Evolutionary conservation across 208 protist species (phyloP), one percentile per base, ranked within the genome.

Genomic region (Crithidia fasciculata): DNA sequence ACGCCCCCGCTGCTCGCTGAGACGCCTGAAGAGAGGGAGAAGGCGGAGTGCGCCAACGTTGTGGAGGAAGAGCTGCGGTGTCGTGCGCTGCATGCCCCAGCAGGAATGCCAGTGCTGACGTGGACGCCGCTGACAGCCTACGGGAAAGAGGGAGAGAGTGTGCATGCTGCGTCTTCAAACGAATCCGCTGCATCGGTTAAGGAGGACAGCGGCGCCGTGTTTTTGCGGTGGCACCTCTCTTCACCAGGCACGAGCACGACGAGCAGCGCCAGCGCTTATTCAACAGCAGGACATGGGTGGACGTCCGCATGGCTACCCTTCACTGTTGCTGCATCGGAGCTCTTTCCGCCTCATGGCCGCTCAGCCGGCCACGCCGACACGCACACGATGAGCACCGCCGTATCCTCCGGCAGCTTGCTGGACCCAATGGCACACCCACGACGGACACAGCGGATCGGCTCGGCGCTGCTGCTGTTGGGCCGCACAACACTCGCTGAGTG

Each of bases 271-370:
- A 28, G 28, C 28, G 28, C 28, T 28, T 1, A 28, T 28, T 28
- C 28, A 28, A 28, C 28, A 28, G 28, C 1, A 28, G 28, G 28
- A 28, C 28, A 56, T n/a, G 39, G 9, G 5, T 58, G 49, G 43
- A 47, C 53, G 3, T 74, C 78, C 8, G 28, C 36, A 6, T 82
- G 78, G 78, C 16, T 78, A 12, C 72, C 72, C 28, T 78, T 61
- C 41, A 50, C 66, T 13, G 57, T 52, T 2, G 58, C 73, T 5
- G 59, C 54, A 12, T 5, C 28, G 8, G 36, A 12, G 13, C 16
- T 78, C 13, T 57, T 61, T 18, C 10, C 66, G n/a, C 28, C 28
- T 28, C 5, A 37, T 7, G 44, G n/a, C 6, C 2, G 3, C 37
- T 13, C 40, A 8, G 0, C 50, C 2, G 13, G 53, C 36, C 12